Percentiles rank a stretch among this genome's conserved stretches.
phyloP scores from a whole-genome alignment of 176 grass and related monocot species.

The Carex pumila region DNA sequence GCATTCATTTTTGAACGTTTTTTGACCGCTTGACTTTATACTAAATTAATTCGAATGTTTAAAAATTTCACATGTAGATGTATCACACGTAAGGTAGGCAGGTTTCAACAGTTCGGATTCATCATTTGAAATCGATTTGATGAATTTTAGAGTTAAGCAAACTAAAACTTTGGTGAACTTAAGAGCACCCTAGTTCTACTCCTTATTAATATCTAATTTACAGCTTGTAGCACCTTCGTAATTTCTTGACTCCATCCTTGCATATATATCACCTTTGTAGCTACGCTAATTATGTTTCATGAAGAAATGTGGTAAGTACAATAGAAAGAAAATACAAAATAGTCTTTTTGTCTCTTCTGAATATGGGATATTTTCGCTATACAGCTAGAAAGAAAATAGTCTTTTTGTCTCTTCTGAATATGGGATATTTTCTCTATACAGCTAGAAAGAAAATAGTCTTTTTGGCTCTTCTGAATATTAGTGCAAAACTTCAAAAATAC shows the following conservation, averaged over 20 bases:
- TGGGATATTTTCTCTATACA: background rate
- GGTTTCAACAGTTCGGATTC: no score
- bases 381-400: background rate
- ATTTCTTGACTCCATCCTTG: background rate
- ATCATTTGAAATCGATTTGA: no score
- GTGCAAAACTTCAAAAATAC: background rate
- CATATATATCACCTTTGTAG: background rate
- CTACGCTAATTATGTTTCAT: background rate
- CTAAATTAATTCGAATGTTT: no score
- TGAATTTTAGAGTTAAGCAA: no score
- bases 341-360: background rate
- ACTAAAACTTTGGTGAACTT: no score
- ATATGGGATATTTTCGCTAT: background rate
- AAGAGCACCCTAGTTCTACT: no score
- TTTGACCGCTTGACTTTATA: no score
- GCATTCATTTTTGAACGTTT: no score
- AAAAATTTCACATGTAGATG: no score
- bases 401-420: background rate
- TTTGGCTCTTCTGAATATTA: background rate
- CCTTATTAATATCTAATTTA: background rate
- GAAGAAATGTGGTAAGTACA: background rate
- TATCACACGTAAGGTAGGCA: no score
- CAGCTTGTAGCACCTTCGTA: background rate
- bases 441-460: background rate
- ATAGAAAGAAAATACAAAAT: background rate